Evolutionary conservation across 2,329 filamentous ascomycete genomes (phyloP), one percentile per base, ranked within the genome.

Genomic region (Nannizziopsis arthrosporioides): DNA sequence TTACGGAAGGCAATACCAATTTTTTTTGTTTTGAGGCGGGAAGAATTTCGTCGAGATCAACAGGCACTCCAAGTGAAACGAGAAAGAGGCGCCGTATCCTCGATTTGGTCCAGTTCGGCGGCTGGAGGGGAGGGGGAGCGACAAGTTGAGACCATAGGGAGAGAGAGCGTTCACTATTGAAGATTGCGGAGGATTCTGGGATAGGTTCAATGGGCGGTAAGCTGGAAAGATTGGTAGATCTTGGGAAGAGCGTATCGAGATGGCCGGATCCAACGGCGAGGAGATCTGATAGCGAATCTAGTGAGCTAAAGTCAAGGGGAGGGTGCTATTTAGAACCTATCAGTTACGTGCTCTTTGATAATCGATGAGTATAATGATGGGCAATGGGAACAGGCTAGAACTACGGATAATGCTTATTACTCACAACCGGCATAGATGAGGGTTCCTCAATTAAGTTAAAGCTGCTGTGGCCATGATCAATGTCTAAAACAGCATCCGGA

Each of bases 11-110:
- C 1, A 98, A 76, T 3, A 98, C 77, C 14, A 98, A 81, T 63
- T 96, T 96, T 75, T 96, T 96, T 65, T 98, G 92, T 67, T 96
- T 96, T 10, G 86, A 94, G 0, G 90, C 89, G 0, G 92, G 92
- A 6, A 98, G 77, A 48, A 98, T 96, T 69, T 98, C 92, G 66
- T 98, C 92, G 0, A 98, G 75, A 59, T 98, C 92, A 39, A 98
- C 87, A 1, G 92, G 92, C 0, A 98, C 92, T 14, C 92, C 92
- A 0, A 98, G 78, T 1, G 89, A 95, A 47, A 98, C 89, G 37
- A 98, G 80, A 64, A 98, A 98, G 19, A 98, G 78, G 22, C 92
- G 85, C 46, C 92, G 82, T 57, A 94, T 98, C 44, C 89, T 85
- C 45, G 88, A 94, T 54, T 92, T 86, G 51, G 95, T 93, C 92